Evolutionary conservation across 257 asterid genomes (phyloP), one percentile per base, ranked within the genome.

Genomic region (Penstemon barbatus): DNA sequence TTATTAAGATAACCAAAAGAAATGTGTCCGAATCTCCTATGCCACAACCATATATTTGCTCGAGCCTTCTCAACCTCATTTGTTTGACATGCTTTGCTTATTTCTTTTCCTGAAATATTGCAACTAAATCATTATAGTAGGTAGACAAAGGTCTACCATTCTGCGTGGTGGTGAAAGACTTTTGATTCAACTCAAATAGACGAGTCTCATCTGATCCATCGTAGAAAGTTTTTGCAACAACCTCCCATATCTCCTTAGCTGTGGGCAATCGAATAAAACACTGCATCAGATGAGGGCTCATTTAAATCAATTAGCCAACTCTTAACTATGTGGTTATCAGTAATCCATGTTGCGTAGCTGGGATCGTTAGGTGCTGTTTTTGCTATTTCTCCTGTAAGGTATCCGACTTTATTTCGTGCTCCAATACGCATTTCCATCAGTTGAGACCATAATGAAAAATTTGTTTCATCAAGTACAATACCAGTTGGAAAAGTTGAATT

Each of bases 351-450:
- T 41, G 3, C 66, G 41, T 43, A 43, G 3, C 8, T 38, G 4
- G 6, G 7, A 37, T 64, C 54, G 5, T 12, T 39, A 8, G 4
- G 6, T 7, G 33, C 25, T 37, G 61, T 48, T 65, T 64, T 64
- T 3, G 8, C 40, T 1, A 43, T 53, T 71, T 63, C 57, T 18
- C 51, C 13, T 4, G 4, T 53, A 15, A 63, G 50, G 44, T 10
- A 55, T 9, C 43, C 4, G 0, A 25, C 38, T 56, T 68, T 68
- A n/a, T 56, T 56, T 13, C 46, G 4, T 42, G 61, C 62, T 0
- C 62, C 62, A 61, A 61, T 70, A 25, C 55, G 39, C 61, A 70
- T 70, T 43, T 70, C 61, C 61, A 70, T 70, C 10, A 70, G 54
- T 59, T 70, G 39, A 37, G 55, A 61, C 55, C 19, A 61, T 44